Percentiles rank a stretch among this genome's conserved stretches.
Evolutionary conservation across 768 basidiomycete species (phyloP).

Genomic region (Cytidiella melzeri): DNA sequence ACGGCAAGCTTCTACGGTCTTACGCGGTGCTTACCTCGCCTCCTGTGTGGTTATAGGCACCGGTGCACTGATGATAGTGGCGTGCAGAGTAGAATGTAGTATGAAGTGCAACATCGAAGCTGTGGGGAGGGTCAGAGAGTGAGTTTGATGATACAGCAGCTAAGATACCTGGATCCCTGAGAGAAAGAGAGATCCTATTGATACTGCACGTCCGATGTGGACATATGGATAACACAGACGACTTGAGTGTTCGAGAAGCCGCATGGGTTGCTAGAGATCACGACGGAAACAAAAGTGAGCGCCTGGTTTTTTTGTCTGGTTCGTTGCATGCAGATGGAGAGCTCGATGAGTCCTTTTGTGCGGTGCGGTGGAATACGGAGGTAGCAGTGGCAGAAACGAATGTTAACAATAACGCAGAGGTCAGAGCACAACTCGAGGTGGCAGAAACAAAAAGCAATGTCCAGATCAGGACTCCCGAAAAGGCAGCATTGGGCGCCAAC

Average conservation of each 20-base stretch:
- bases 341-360: conserved; percentile 11
- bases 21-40: no score
- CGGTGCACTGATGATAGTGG: no score
- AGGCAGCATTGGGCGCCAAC: conserved; percentile 6
- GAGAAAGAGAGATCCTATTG: no score
- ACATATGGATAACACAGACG: no score
- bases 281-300: conserved; percentile 12
- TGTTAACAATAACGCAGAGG: conserved; percentile 11
- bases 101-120: no score
- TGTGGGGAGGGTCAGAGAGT: neutral
- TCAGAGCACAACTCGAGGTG: conserved; percentile 3
- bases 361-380: neutral
- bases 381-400: conserved; percentile 2
- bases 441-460: conserved; percentile 9
- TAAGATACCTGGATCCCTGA: no score
- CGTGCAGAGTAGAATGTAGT: no score
- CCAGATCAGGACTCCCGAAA: conserved; percentile 3
- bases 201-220: no score
- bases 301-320: conserved; percentile 11
- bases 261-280: conserved; percentile 5
- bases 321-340: conserved; percentile 1
- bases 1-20: no score
- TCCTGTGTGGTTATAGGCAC: no score
- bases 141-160: neutral
- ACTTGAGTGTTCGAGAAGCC: conserved; percentile 3